These are phyloP conservation scores for Rhododendron griersonianum DNA, from an alignment of 148 eudicot genomes.

Conservation along the genomic window DNA sequence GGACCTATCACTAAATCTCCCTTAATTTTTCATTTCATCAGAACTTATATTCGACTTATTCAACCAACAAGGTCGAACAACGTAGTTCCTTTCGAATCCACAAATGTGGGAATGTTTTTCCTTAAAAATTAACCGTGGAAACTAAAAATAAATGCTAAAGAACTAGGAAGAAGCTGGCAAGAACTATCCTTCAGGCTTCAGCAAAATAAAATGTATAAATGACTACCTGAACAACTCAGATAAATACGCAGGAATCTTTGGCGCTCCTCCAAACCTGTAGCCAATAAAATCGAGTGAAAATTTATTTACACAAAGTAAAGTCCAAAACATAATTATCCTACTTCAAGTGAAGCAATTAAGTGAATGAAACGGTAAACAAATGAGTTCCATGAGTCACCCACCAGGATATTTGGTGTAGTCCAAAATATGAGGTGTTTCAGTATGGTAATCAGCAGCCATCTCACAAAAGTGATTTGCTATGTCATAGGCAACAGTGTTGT, in stretches of 20 bases:
- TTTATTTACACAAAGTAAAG: too few relatives aligned
- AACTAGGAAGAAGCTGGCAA: not conserved
- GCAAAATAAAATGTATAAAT: too few relatives aligned
- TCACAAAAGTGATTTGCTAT: constrained; percentile 96
- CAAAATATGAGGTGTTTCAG: constrained; percentile 88
- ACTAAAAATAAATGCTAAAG: not conserved
- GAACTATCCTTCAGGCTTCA: not conserved
- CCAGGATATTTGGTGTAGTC: constrained; percentile 85
- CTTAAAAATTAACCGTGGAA: not conserved
- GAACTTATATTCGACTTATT: not conserved
- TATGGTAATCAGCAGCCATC: constrained; percentile 96
- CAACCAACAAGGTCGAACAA: not conserved
- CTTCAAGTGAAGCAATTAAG: constrained; percentile 1
- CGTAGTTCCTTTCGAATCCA: not conserved
- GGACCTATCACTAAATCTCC: too few relatives aligned
- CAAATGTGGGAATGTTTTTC: not conserved
- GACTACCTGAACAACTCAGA: too few relatives aligned
- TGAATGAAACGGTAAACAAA: not conserved
- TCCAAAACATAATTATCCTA: not conserved
- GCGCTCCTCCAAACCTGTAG: too few relatives aligned
- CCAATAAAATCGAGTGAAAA: too few relatives aligned
- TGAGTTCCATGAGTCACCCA: constrained; percentile 17
- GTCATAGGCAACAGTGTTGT: constrained; percentile 76
- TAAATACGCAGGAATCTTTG: too few relatives aligned
- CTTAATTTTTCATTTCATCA: not conserved